phyloP scores from a whole-genome alignment of 78 protist species.

The Dictyostelium discoideum region DNA sequence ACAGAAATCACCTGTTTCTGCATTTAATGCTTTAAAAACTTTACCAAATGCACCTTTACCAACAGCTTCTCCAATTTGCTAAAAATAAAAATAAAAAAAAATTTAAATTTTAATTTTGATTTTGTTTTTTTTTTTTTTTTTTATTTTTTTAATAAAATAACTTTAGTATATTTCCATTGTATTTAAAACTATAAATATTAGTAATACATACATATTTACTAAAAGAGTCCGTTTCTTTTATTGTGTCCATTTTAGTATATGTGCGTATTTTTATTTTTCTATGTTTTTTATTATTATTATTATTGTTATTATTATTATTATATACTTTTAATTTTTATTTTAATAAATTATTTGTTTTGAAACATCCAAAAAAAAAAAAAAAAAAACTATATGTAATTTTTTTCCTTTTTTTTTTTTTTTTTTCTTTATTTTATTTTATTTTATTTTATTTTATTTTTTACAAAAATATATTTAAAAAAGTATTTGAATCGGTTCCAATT shows the following conservation, averaged over 20 bases:
- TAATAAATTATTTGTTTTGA: background rate
- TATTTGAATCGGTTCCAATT: background rate
- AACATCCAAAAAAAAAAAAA: background rate
- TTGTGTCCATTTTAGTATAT: background rate
- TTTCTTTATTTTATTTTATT: too few relatives aligned
- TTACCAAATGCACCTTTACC: constrained; percentile 84
- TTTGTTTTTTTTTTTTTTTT: too few relatives aligned
- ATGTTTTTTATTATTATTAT: background rate
- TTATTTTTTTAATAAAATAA: background rate
- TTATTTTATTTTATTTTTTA: too few relatives aligned
- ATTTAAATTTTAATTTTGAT: too few relatives aligned
- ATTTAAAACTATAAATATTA: too few relatives aligned
- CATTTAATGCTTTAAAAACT: constrained; percentile 81
- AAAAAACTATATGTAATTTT: background rate
- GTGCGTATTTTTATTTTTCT: background rate
- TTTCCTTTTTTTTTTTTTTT: too few relatives aligned
- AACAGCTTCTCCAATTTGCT: constrained; percentile 80
- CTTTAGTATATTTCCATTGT: background rate
- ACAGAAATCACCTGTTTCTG: constrained; percentile 84
- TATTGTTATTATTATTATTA: too few relatives aligned
- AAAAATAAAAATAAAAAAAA: background rate
- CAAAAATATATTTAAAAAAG: background rate
- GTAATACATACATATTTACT: constrained; percentile 32
- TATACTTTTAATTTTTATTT: too few relatives aligned
- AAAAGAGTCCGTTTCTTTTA: constrained; percentile 17